Evolutionary conservation across 1,284 basidiomycete species (phyloP), one percentile per base, ranked within the genome.

Genomic region (Puccinia hordei): DNA sequence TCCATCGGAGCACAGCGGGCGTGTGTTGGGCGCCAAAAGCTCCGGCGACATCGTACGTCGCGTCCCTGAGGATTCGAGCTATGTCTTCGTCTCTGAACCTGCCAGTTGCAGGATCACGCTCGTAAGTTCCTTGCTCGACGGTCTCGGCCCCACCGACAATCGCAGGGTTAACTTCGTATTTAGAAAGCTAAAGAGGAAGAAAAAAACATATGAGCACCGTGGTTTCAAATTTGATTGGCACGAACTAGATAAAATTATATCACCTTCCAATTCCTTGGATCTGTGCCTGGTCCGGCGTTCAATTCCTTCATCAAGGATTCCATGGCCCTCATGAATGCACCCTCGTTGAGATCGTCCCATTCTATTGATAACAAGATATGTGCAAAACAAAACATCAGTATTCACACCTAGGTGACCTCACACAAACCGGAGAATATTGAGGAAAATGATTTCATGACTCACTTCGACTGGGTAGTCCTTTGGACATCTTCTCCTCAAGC

Each of bases 21-120:
- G 61, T 53, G 19, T 73, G 53, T 1, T 61, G 78, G 15, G 78
- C 78, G n/a, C 69, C 69, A 71, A 80, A 80, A 9, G 78, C 55
- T 12, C 78, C 78, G 24, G 78, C 78, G n/a, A 80, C 69, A 46
- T 80, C 78, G 57, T 80, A 27, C 10, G 69, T 80, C 44, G 78
- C 24, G 41, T 80, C 78, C 49, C 57, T 49, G 30, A 80, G 57
- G 59, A 80, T 61, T 27, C 61, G 57, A 19, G 78, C 78, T 41
- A 80, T 63, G 38, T 80, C 78, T 51, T 80, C 78, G 55, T 80
- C 78, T 33, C 57, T 38, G 30, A 80, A 80, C 41, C 27, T 63
- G 19, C 78, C 78, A 1, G 76, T 79, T 24, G 73, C 35, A 17
- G 69, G 44, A 46, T 80, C 59, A 24, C 78, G 68, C 49, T 80